Evolutionary conservation across 257 asterid species (phyloP), one percentile per base, ranked within the genome.

Genomic region (Jaltomata sinuosa): DNA sequence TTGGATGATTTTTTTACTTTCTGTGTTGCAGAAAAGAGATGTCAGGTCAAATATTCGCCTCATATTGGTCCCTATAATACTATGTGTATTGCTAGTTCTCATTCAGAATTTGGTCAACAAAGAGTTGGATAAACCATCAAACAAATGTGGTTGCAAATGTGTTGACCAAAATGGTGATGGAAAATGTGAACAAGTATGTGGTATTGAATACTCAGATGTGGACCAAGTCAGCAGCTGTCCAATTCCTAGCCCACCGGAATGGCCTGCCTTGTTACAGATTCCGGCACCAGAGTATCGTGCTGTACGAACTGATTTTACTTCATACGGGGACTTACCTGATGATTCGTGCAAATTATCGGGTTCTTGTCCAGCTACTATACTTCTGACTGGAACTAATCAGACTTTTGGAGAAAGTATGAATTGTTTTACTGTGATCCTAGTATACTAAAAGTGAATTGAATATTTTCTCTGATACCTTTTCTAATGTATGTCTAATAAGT

Each of bases 131-230:
- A 94, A 91, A 85, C 93, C 98, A 77, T 83, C 92, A 77, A 92
- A 92, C 80, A 91, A 88, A 89, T 97, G 99, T 88, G 99, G 98
- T 79, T 97, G 99, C 91, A 84, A 88, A 69, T 94, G 98, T 91
- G 89, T 92, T 50, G 97, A 92, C 89, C 92, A 91, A 36, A 87
- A 83, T 68, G 97, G 94, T 83, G 92, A 92, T 87, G 98, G 98
- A 61, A 93, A 82, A 74, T 97, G 99, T 84, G 97, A 93, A 87
- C 65, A 82, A 79, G 89, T 83, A 79, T 94, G 99, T 86, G 99
- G 99, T 85, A 89, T 97, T 55, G 92, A 97, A 81, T 95, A 94
- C 91, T 97, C 99, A 38, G 88, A 91, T 80, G 34, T 89, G 85
- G 93, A 89, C 77, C 99, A 97, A 90, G 96, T 12, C 5, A 67